A percentile compares a stretch with the other conserved stretches of the same genome.
phyloP scores from a whole-genome alignment of 441 rosid species.

The Codiaeum variegatum region DNA sequence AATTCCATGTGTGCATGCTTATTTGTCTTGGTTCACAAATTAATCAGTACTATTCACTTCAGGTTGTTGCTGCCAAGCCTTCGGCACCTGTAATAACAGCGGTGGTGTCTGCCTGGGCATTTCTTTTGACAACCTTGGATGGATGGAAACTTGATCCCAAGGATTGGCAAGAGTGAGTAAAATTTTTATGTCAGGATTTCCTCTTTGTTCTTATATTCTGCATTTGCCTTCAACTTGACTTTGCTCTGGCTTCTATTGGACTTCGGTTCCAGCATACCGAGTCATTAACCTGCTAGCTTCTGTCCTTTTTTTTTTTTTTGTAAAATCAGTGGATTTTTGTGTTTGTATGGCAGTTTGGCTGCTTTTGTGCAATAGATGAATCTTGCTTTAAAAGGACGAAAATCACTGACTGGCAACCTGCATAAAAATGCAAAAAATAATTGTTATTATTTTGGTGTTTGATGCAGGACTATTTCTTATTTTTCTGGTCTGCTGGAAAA shows the following conservation, averaged over 20 bases:
- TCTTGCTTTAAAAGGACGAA: neutral
- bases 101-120: conserved; percentile 88
- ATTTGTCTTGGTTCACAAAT: conserved; percentile 4
- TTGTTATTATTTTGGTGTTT: conserved; percentile 21
- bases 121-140: conserved; percentile 72
- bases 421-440: neutral
- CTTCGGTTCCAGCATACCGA: neutral
- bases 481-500: conserved; percentile 73
- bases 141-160: conserved; percentile 56
- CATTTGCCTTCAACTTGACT: neutral
- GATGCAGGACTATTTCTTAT: conserved; percentile 66
- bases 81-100: conserved; percentile 56
- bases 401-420: neutral
- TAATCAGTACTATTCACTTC: conserved; percentile 7
- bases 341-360: neutral
- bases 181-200: conserved; percentile 3
- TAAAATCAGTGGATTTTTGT: neutral
- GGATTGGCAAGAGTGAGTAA: conserved; percentile 75
- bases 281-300: neutral
- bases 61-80: conserved; percentile 73
- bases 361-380: neutral
- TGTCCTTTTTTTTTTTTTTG: neutral
- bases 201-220: neutral
- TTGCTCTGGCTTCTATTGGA: neutral
- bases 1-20: neutral